Base-by-base conservation (phyloP, 257 asterid genomes). In the Penstemon davidsonii region DNA sequence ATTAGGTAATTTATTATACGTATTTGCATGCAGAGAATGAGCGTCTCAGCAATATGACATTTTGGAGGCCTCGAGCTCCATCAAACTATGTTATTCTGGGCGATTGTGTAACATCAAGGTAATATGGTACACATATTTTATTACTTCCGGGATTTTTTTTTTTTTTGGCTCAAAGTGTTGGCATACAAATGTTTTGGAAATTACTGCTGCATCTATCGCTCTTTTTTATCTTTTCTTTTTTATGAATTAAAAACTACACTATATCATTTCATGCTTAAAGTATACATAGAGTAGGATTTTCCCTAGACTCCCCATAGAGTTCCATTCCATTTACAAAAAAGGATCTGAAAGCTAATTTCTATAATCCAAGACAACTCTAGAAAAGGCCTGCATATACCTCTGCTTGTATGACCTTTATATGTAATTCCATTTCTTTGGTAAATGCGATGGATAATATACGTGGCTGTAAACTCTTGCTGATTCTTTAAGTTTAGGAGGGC, bases 51-150 rank as follows among this genome's bases (percentile, higher is more conserved):
- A 85, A 90, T 76, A 77, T 93, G 75, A 93, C 97, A 65, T 93
- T 93, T 79, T 93, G 99, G 99, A 88, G 99, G 88, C 99, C 99
- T 59, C 85, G 89, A 69, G 97, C 99, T 84, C 97, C 96, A 44
- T 81, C 97, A 19, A 93, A 93, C 74, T 93, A 90, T 85, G 99
- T 83, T 70, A 76, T 88, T 74, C 75, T 93, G 85, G 99, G 99
- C 54, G 99, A 93, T 82, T 90, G 96, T 73, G 85, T 93, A 74
- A 93, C 99, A 50, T 93, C 99, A 70, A 82, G 99, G 99, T 93
- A 76, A 76, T 76, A 60, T 62, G 40, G 60, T 61, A 45, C 58
- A 46, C 54, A 19, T 15, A 5, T 50, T 69, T 13, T 47, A 13
- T 8, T 46, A 50, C 47, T 62, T 8, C 45, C 53, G 43, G 44